Evolutionary conservation across 1,139 yeast species (phyloP).

Genomic region (Lodderomyces orthopsilosis): DNA sequence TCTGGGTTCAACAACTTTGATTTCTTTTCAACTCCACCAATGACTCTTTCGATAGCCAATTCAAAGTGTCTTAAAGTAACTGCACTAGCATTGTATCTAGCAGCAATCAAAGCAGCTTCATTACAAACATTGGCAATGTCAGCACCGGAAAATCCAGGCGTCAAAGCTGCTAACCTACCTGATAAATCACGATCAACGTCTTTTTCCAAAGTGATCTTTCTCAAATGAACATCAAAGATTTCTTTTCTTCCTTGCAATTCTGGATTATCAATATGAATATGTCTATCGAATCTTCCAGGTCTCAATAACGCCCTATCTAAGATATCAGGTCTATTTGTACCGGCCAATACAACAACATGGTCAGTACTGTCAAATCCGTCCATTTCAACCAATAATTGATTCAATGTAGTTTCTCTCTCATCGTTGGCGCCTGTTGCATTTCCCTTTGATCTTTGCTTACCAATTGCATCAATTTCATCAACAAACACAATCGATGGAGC

Average conservation of each 20-base stretch:
- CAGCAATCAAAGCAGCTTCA: conserved; percentile 96
- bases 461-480: conserved; percentile 98
- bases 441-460: conserved; percentile 86
- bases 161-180: conserved; percentile 88
- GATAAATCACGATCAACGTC: conserved; percentile 50
- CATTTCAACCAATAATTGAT: conserved; percentile 95
- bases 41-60: conserved; percentile 93
- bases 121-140: conserved; percentile 96
- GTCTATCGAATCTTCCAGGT: conserved; percentile 97
- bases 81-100: conserved; percentile 68
- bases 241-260: conserved; percentile 92
- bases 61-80: conserved; percentile 83
- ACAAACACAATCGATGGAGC: conserved; percentile 94
- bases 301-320: conserved; percentile 89
- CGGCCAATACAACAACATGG: conserved; percentile 95
- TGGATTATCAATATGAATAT: conserved; percentile 86
- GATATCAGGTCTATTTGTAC: conserved; percentile 94
- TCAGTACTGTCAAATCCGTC: conserved; percentile 90
- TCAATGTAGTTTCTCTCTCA: conserved; percentile 93
- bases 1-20: conserved; percentile 77
- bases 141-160: conserved; percentile 98
- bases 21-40: conserved; percentile 94
- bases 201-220: conserved; percentile 55
- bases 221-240: conserved; percentile 81
- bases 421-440: conserved; percentile 87